phyloP scores from a whole-genome alignment of 331 rosid species.

The Telfairia occidentalis region DNA sequence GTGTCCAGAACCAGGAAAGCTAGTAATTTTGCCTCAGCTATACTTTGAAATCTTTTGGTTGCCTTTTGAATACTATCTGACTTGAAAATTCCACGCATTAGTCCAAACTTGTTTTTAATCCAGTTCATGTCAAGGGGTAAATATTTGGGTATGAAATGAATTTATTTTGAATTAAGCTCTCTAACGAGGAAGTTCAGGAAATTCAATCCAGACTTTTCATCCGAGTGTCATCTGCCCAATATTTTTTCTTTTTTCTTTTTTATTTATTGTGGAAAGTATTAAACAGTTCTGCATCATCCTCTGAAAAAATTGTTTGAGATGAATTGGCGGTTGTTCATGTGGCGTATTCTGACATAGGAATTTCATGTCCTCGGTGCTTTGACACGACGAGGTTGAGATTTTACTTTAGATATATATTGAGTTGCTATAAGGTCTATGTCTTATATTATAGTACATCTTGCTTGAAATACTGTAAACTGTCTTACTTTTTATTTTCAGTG shows the following conservation, averaged over 20 bases:
- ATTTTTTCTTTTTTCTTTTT: neutral
- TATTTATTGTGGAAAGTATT: neutral
- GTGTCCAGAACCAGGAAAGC: neutral
- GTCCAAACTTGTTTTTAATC: neutral
- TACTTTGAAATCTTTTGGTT: neutral
- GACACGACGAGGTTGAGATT: neutral
- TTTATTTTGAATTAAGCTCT: neutral
- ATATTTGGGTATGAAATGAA: neutral
- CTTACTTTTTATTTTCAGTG: neutral
- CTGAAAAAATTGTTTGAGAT: neutral
- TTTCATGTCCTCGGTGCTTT: neutral
- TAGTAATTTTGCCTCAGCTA: neutral
- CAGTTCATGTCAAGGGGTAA: neutral
- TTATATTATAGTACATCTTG: neutral
- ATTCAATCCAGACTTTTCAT: neutral
- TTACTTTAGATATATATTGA: neutral
- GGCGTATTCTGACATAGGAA: neutral
- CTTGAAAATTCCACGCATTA: neutral
- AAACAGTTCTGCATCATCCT: neutral
- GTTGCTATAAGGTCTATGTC: neutral
- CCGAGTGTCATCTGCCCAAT: neutral
- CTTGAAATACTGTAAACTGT: neutral
- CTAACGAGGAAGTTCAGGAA: neutral
- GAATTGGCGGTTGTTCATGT: neutral
- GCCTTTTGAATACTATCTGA: neutral